These are phyloP conservation scores for Hanseniaspora thailandica DNA, from an alignment of 805 yeast genomes.

Conservation along the genomic window DNA sequence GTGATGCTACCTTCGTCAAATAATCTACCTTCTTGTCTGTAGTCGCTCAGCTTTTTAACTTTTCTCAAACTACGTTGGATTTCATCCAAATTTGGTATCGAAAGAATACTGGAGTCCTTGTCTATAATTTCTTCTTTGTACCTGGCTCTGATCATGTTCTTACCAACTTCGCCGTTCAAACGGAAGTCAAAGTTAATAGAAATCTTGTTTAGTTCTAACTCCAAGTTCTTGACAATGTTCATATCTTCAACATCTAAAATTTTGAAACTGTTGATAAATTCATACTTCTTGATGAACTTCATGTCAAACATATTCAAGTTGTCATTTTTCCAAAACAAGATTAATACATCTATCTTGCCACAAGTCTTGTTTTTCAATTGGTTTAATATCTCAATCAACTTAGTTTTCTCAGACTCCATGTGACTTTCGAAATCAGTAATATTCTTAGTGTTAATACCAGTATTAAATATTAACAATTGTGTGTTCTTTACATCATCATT, in stretches of 20 bases:
- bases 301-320: constrained; percentile 21
- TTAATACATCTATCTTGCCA: constrained; percentile 21
- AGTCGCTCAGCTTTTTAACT: constrained; percentile 15
- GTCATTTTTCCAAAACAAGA: constrained; percentile 34
- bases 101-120: constrained; percentile 24
- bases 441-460: constrained; percentile 28
- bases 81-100: constrained; percentile 19
- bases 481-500: constrained; percentile 22
- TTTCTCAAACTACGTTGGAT: constrained; percentile 16
- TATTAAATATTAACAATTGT: constrained; percentile 30
- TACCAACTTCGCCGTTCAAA: constrained; percentile 28
- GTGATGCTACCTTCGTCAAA: constrained; percentile 18
- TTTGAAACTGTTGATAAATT: constrained; percentile 24
- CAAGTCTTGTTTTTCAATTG: constrained; percentile 27
- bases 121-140: constrained; percentile 9
- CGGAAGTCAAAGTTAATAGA: constrained; percentile 22
- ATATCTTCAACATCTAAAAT: constrained; percentile 24
- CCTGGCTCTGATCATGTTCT: constrained; percentile 18
- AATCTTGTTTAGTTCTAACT: constrained; percentile 23
- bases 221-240: constrained; percentile 25
- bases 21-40: constrained; percentile 15
- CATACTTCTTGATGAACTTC: constrained; percentile 19
- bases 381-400: constrained; percentile 28
- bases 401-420: constrained; percentile 27
- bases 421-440: constrained; percentile 22